phyloP scores from a whole-genome alignment of 2,329 filamentous ascomycete genomes.

The Pseudocercospora cruenta region DNA sequence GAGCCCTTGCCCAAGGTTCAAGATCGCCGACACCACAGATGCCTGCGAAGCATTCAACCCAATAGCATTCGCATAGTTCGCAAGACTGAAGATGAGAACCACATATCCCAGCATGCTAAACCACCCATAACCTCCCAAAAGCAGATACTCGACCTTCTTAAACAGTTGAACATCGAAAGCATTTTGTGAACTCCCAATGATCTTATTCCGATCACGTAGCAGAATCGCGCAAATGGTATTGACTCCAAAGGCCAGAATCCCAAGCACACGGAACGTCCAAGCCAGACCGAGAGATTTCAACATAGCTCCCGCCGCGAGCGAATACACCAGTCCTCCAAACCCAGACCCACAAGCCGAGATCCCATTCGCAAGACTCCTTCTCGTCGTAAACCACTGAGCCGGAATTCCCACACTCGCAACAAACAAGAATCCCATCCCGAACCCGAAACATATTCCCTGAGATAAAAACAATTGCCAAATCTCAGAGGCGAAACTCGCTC shows the following conservation, averaged over 20 bases:
- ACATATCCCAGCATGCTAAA: slow-evolving; percentile 75
- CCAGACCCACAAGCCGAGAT: slow-evolving; percentile 71
- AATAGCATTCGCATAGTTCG: slow-evolving; percentile 71
- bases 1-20: slow-evolving; percentile 69
- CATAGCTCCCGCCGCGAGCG: slow-evolving; percentile 69
- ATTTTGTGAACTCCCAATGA: slow-evolving; percentile 67
- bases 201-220: slow-evolving; percentile 72
- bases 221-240: slow-evolving; percentile 67
- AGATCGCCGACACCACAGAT: slow-evolving; percentile 70
- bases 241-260: slow-evolving; percentile 65
- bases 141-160: slow-evolving; percentile 62
- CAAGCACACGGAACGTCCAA: slow-evolving; percentile 70
- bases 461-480: slow-evolving; percentile 78
- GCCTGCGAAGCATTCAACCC: slow-evolving; percentile 70
- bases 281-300: slow-evolving; percentile 65
- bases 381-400: slow-evolving; percentile 74
- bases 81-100: slow-evolving; percentile 75
- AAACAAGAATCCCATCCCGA: slow-evolving; percentile 77
- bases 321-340: slow-evolving; percentile 73
- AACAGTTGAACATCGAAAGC: slow-evolving; percentile 69
- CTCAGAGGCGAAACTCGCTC: slow-evolving; percentile 67
- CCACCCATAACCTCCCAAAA: slow-evolving; percentile 69
- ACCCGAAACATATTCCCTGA: slow-evolving; percentile 76
- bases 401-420: slow-evolving; percentile 69
- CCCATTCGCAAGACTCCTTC: slow-evolving; percentile 70